Evolutionary conservation across 2,329 filamentous ascomycete species (phyloP), one percentile per base, ranked within the genome.

Genomic region (Cryoendolithus antarcticus): DNA sequence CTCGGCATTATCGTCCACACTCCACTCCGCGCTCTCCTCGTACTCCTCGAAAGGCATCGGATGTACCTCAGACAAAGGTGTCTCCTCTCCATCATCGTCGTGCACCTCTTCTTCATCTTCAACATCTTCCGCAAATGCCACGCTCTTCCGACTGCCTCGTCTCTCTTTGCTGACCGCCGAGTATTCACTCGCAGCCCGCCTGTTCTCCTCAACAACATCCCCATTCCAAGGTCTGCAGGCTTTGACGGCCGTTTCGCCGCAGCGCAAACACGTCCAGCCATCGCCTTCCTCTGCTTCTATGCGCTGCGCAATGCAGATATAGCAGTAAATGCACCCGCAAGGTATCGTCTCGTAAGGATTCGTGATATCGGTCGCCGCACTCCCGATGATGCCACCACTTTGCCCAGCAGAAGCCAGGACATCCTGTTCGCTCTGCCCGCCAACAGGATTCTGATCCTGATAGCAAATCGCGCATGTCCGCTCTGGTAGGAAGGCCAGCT

Each of bases 391-490:
- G 9, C 88, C 86, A 55, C 64, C 49, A 35, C 52, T 55, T 32
- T 78, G 74, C 1, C 58, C 53, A 6, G 52, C 60, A 0, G 77
- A 75, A 1, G 81, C 77, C 48, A 94, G 66, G 3, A 88, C 67
- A 49, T 93, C 86, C 34, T 73, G 78, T 62, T 93, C 86, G 2
- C 76, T 77, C 1, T 75, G 50, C 9, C 56, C 56, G 1, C 57
- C 73, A 1, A 78, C 63, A 7, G 82, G 73, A 57, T 93, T 95
- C 59, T 93, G 86, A 51, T 94, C 88, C 53, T 88, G 79, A 60
- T 96, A 96, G 65, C 91, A 98, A 47, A 98, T 95, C 36, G 88
- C 88, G 60, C 91, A 98, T 0, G 89, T 96, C 43, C 89, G 71
- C 61, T 96, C 88, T 0, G 91, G 91, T 21, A 98, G 67, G 60